Evolutionary conservation across 176 grass and related monocot genomes (phyloP).

Genomic region (Lolium perenne): DNA sequence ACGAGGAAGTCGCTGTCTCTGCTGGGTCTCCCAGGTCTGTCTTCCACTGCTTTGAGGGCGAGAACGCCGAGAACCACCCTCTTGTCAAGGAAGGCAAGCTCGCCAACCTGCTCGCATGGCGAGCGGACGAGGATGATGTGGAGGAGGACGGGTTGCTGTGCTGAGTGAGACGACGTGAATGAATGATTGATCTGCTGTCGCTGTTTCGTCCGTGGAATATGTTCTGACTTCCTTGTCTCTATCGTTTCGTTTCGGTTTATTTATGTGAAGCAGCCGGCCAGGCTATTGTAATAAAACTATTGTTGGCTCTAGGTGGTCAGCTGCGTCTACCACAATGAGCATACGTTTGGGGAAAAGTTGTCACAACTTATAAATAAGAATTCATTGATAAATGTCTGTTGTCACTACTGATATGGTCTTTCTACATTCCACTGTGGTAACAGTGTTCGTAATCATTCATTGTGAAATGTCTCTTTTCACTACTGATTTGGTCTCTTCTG

Average conservation of each 20-base stretch:
- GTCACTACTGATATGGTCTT: background rate
- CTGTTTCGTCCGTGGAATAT: background rate
- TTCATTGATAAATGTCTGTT: background rate
- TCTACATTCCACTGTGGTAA: too few species aligned
- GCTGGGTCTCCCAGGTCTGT: constrained; percentile 57
- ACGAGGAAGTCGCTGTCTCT: background rate
- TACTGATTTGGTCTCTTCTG: too few species aligned
- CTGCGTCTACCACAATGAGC: constrained; percentile 85
- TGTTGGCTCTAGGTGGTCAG: constrained; percentile 71
- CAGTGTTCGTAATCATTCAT: too few species aligned
- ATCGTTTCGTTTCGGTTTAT: constrained; percentile 49
- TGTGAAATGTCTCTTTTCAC: too few species aligned
- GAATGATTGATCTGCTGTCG: constrained; percentile 26
- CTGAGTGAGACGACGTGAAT: constrained; percentile 30
- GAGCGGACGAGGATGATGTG: constrained; percentile 35
- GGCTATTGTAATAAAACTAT: constrained; percentile 58
- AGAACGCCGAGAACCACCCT: constrained; percentile 31
- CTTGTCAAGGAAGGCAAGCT: constrained; percentile 44
- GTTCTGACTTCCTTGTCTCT: constrained; percentile 5
- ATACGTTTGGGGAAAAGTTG: constrained; percentile 20
- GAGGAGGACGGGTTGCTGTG: constrained; percentile 48
- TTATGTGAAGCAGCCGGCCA: constrained; percentile 80
- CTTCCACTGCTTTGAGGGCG: constrained; percentile 47
- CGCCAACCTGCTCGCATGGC: constrained; percentile 41
- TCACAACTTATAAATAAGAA: constrained; percentile 40